Evolutionary conservation across 352 stramenopile species (phyloP).

Genomic region (Peronospora tabacina): DNA sequence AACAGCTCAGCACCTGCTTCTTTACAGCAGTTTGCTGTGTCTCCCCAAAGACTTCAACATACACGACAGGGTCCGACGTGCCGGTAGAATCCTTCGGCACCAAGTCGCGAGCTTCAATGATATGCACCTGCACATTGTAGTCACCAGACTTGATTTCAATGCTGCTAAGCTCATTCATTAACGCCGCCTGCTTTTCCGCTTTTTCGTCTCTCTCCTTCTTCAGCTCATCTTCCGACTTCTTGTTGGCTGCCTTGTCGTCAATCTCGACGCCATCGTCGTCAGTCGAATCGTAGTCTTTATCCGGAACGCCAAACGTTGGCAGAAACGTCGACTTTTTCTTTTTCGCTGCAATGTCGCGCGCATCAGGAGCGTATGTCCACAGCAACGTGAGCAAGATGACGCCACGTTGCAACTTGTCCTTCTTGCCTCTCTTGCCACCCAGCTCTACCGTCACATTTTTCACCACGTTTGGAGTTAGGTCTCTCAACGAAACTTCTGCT

Average conservation of each 20-base stretch:
- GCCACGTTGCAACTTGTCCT: slow-evolving; percentile 60
- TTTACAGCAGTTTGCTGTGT: slow-evolving; percentile 79
- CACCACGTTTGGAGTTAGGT: slow-evolving; percentile 47
- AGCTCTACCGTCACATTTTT: slow-evolving; percentile 53
- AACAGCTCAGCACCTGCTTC: slow-evolving; percentile 81
- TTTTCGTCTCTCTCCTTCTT: slow-evolving; percentile 65
- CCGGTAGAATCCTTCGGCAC: slow-evolving; percentile 83
- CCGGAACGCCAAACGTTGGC: slow-evolving; percentile 42
- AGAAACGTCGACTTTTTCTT: slow-evolving; percentile 68
- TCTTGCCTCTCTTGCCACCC: slow-evolving; percentile 50
- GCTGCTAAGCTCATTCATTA: slow-evolving; percentile 64
- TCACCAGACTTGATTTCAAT: slow-evolving; percentile 85
- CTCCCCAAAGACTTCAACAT: slow-evolving; percentile 81
- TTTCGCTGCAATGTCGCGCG: slow-evolving; percentile 52
- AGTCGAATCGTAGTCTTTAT: slow-evolving; percentile 66
- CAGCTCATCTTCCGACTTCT: slow-evolving; percentile 57
- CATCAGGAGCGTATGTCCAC: slow-evolving; percentile 48
- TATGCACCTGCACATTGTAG: slow-evolving; percentile 84
- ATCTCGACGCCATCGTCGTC: slow-evolving; percentile 57
- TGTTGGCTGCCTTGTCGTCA: slow-evolving; percentile 40
- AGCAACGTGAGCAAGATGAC: slow-evolving; percentile 44
- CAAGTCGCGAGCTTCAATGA: slow-evolving; percentile 86
- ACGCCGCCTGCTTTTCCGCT: slow-evolving; percentile 65
- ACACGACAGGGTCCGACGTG: slow-evolving; percentile 88
- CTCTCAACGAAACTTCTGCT: slow-evolving; percentile 43